Base-by-base conservation (phyloP, 805 yeast genomes). In the Saccharomycopsis selenospora region DNA sequence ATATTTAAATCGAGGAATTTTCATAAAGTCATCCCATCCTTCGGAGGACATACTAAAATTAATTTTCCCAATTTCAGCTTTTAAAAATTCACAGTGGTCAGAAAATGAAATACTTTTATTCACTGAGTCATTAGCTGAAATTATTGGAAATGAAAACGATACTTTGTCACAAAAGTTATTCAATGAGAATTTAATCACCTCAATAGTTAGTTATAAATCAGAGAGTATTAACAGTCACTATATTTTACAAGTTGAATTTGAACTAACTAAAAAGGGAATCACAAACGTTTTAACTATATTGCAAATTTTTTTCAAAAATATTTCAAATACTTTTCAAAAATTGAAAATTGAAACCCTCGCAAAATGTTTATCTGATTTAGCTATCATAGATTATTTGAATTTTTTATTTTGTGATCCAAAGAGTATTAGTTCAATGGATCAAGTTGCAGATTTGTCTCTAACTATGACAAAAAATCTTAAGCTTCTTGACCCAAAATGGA, bases 71-170 rank as follows among this genome's bases (percentile, higher is more conserved):
- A 51, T 69, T 10, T 42, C 29, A 7, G 33, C 14, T 13, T 1
- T 28, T 5, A 30, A 54, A 3, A 11, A 11, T 11, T 42, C 20
- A 2, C 25, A 22, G 4, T 58, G 62, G 10, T 6, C 10, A 29
- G 59, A 0, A 7, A 51, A 3, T 58, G 50, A 36, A 65, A 66
- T 22, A 11, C 62, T 1, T 36, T 47, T 7, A 58, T 70, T 7
- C 69, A 65, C 41, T 62, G 66, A 26, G 61, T 61, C 71, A 3
- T 79, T 87, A 82, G 70, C 78, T 47, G 74, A 75, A 42, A 46
- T 82, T 0, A 62, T 82, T 44, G 91, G 91, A 1, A 80, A 79
- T 59, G 91, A 84, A 62, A 63, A 78, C 3, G 48, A 55, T 1
- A 73, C 72, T 0, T 75, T 87, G 0, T 57, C 83, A 4, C 72